Conservation (phyloP, 2,329 filamentous ascomycete genomes). For the Diaporthe citri region DNA sequence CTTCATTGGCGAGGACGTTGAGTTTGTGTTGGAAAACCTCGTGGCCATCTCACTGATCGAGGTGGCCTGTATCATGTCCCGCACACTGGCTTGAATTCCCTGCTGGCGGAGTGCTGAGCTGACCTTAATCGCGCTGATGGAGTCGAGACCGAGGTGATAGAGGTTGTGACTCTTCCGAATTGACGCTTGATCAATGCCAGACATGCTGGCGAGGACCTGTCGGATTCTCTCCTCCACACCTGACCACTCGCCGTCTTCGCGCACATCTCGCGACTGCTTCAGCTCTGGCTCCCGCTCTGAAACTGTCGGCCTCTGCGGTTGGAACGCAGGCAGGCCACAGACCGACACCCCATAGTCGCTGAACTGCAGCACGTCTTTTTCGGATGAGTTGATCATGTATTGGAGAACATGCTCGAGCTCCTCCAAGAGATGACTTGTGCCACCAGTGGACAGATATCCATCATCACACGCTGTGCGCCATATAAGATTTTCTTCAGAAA, state of each 20-base stretch:
- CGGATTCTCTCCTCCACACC: constrained; percentile 55
- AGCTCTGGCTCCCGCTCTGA: neutral
- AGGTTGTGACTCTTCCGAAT: constrained; percentile 75
- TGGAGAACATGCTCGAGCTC: constrained; percentile 71
- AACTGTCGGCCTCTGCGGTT: constrained; percentile 28
- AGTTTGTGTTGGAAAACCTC: neutral
- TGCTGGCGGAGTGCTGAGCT: constrained; percentile 76
- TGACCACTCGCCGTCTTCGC: constrained; percentile 50
- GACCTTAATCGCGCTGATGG: constrained; percentile 90
- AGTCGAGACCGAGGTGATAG: constrained; percentile 90
- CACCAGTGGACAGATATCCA: constrained; percentile 60
- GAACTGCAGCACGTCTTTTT: constrained; percentile 68
- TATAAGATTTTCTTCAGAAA: constrained; percentile 63
- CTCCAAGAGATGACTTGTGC: constrained; percentile 64
- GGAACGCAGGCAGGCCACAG: constrained; percentile 70
- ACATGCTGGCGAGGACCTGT: constrained; percentile 66
- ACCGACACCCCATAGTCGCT: constrained; percentile 67
- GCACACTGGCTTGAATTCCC: constrained; percentile 74
- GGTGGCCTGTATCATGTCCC: constrained; percentile 76
- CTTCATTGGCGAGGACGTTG: neutral
- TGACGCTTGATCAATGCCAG: constrained; percentile 67
- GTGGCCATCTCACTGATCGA: constrained; percentile 73
- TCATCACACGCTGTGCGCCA: constrained; percentile 82
- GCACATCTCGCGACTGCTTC: constrained; percentile 10
- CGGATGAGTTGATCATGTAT: constrained; percentile 64